Evolutionary conservation across 2,329 filamentous ascomycete genomes (phyloP).

Genomic region (Alternaria ventricosa): DNA sequence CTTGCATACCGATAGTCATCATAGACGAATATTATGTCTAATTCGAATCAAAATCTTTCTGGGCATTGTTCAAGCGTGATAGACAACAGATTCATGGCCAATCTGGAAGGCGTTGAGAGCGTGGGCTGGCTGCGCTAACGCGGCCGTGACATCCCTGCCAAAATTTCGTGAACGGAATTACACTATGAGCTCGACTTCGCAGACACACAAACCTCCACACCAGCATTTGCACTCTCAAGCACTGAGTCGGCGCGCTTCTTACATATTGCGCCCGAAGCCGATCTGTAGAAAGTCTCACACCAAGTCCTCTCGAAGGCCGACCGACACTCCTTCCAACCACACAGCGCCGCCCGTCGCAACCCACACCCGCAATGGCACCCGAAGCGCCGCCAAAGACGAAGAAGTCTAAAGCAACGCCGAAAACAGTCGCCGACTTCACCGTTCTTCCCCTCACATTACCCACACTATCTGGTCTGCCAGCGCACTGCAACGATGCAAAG

Average conservation of each 20-base stretch:
- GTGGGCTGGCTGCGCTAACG: background rate
- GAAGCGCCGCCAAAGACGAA: constrained; percentile 20
- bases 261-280: background rate
- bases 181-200: constrained; percentile 7
- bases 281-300: background rate
- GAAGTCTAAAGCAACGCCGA: constrained; percentile 26
- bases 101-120: background rate
- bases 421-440: constrained; percentile 66
- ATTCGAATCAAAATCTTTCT: background rate
- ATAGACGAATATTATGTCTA: background rate
- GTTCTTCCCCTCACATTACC: constrained; percentile 71
- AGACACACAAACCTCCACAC: background rate
- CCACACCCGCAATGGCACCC: constrained; percentile 24
- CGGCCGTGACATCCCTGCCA: constrained; percentile 40
- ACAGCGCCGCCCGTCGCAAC: background rate
- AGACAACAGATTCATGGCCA: background rate
- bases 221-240: background rate
- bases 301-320: too few species aligned
- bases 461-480: constrained; percentile 52
- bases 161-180: constrained; percentile 39
- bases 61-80: background rate
- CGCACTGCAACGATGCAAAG: constrained; percentile 57
- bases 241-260: background rate
- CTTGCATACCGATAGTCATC: background rate
- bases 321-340: background rate